Base-by-base conservation (phyloP, 208 protist species). In the Crithidia fasciculata region DNA sequence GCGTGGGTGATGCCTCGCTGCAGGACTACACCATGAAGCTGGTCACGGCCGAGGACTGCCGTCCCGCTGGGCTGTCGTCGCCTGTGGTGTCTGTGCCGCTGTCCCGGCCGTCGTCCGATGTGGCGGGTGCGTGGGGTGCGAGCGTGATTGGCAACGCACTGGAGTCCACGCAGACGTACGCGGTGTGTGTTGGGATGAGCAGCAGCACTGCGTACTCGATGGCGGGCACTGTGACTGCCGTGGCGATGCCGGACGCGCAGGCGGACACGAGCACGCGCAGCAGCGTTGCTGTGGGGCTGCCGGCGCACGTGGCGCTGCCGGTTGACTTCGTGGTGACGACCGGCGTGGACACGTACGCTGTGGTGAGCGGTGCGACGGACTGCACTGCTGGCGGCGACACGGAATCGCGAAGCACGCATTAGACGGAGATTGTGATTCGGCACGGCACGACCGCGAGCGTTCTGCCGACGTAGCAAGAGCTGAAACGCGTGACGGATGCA, bases 341-440 rank as follows among this genome's bases (percentile, higher is more conserved):
- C 45, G 45, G 45, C 45, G 45, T 13, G 45, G 45, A 50, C 45
- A 13, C 13, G 45, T 50, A 16, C 45, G 13, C 45, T 50, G 45
- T 50, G 45, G 45, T 50, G 45, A 13, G 13, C 45, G 45, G 45
- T 13, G 45, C 45, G 45, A 50, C 45, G 28, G 28, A 28, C 28
- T 28, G 45, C 39, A 63, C 8, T 15, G 41, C 5, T 15, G 68
- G 66, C 4, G 10, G 86, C 83, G 67, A 72, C 66, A 78, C 73
- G 3, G n/a, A n/a, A 74, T 69, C 62, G 76, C 71, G 12, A 65
- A 62, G 88, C 3, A 52, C n/a, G 53, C 61, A 74, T 93, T 18
- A n/a, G 56, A 69, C 53, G 0, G n/a, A n/a, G n/a, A n/a, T n/a
- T n/a, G n/a, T n/a, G n/a, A n/a, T n/a, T n/a, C 68, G 0, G 54